Percentiles rank a stretch among this genome's conserved stretches.
Conservation (phyloP, 2,329 filamentous ascomycete genomes). For the Davidsoniella neocaledoniae region DNA sequence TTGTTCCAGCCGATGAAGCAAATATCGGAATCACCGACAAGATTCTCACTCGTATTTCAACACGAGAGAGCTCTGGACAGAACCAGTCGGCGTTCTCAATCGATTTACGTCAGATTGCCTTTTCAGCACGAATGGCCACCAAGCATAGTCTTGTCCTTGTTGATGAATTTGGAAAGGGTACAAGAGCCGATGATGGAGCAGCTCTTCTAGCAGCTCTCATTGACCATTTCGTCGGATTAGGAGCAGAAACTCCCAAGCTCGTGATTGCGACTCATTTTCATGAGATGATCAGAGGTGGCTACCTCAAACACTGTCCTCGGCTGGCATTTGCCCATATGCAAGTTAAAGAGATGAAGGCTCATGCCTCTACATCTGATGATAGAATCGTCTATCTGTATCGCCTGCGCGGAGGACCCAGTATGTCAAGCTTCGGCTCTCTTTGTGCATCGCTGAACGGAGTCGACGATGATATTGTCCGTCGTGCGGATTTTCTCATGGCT, state of each 20-base stretch:
- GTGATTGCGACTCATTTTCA: constrained; percentile 47
- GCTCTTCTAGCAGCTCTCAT: constrained; percentile 42
- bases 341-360: constrained; percentile 36
- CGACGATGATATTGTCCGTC: constrained; percentile 49
- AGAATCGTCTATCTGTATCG: constrained; percentile 63
- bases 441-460: constrained; percentile 84
- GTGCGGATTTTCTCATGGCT: constrained; percentile 57
- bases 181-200: constrained; percentile 38
- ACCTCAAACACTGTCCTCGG: constrained; percentile 23
- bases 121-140: constrained; percentile 60
- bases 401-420: constrained; percentile 48
- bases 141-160: constrained; percentile 67
- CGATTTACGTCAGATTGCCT: constrained; percentile 72
- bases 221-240: constrained; percentile 34
- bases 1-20: constrained; percentile 65
- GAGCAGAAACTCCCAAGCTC: constrained; percentile 33
- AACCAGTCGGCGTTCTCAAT: constrained; percentile 51
- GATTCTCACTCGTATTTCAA: constrained; percentile 73
- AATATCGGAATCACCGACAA: constrained; percentile 79
- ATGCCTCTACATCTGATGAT: constrained; percentile 34
- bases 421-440: constrained; percentile 67
- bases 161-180: constrained; percentile 72
- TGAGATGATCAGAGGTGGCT: constrained; percentile 53
- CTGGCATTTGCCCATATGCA: constrained; percentile 57
- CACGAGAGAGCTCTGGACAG: constrained; percentile 44